Evolutionary conservation across 2,329 filamentous ascomycete species (phyloP), one percentile per base, ranked within the genome.

Genomic region (Dactylellina cionopaga): DNA sequence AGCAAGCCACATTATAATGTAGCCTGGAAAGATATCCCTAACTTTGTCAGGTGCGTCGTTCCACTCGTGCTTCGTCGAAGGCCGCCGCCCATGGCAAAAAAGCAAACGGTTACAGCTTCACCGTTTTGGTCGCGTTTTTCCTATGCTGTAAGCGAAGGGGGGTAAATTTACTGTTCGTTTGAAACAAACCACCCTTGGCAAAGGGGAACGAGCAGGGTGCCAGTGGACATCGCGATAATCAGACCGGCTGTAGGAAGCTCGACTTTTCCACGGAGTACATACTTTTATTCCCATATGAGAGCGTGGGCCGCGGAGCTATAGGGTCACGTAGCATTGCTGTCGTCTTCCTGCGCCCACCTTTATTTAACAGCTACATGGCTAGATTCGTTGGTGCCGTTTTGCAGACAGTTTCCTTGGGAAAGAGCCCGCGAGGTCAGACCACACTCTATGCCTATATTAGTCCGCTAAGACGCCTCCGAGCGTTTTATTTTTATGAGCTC

Each of bases 361-460:
- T 52, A 56, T 60, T 54, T n/a, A 43, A 47, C 39, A 10, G 29
- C 39, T 58, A 51, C 46, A 59, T 49, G 52, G 13, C 35, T 49
- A 39, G 41, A 41, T 51, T 37, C 55, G 35, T 11, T 41, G n/a
- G 33, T 19, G 33, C 22, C 15, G 15, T 6, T 4, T 15, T n/a
- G n/a, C n/a, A n/a, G n/a, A 29, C 19, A 29, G 10, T 47, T 29
- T 6, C 46, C 3, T n/a, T n/a, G n/a, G n/a, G 11, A 47, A 6
- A 19, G 13, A 19, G 13, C 33, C 43, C 24, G 15, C 35, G 39
- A 37, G 51, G 41, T 56, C 62, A 56, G 51, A 56, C 52, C 62
- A 66, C 51, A 65, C 25, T 43, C 51, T 63, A 41, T 63, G 33
- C 47, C 60, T 65, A 72, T 72, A 72, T 59, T 72, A 72, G 59